Base-by-base conservation (phyloP, 2,329 filamentous ascomycete genomes). In the Hansfordia pulvinata region DNA sequence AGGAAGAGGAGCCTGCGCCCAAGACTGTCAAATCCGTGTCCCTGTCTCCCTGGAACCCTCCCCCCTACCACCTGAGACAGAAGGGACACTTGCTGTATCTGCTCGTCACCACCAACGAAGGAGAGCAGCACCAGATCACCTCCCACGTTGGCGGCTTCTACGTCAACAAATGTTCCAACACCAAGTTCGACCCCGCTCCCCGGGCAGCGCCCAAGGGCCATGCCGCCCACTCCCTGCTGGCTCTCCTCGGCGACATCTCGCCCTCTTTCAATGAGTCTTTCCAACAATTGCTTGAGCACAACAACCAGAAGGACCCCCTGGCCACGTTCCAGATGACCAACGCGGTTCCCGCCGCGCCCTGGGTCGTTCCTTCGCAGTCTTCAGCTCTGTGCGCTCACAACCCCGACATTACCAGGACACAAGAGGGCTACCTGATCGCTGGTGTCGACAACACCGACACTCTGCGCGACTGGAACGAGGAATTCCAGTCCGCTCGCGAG, bases 391-490 rank as follows among this genome's bases (percentile, higher is more conserved):
- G 66, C 43, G 60, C 70, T 31, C 90, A 98, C 50, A 70, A 78
- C 43, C 52, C 86, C 14, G 90, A 98, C 49, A 69, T 85, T 35
- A 83, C 86, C 13, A 74, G 92, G 29, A 82, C 86, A 13, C 90
- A 98, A 55, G 90, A 98, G 60, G 82, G 80, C 25, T 94, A 83
- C 48, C 62, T 98, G 33, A 75, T 96, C 33, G 72, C 82, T 12
- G 92, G 92, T 17, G 76, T 86, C 15, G 90, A 98, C 45, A 93
- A 88, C 49, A 83, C 84, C 0, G 90, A 98, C 47, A 93, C 85
- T 4, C 62, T 98, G 35, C 75, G 90, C 31, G 90, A 98, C 53
- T 98, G 92, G 88, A 98, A 98, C 43, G 90, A 98, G 52, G 90
- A 98, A 49, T 93, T 98, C 48, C 90, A 98, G 53, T 93, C 88